Percentiles rank a stretch among this genome's conserved stretches.
phyloP scores from a whole-genome alignment of 164 flowering plant genomes.

The Umbellularia californica region DNA sequence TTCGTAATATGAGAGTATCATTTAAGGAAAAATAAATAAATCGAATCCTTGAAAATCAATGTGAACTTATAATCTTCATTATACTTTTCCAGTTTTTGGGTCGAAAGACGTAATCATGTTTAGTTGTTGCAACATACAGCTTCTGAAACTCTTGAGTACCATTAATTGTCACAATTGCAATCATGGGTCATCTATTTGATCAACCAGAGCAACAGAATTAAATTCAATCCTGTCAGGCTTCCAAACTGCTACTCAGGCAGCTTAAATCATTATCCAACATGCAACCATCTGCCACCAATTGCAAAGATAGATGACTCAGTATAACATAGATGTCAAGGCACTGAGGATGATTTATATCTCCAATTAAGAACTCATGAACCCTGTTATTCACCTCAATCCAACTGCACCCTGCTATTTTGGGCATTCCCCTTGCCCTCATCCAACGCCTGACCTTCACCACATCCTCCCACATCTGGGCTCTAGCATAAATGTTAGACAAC shows the following conservation, averaged over 20 bases:
- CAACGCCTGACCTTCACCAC: conserved; percentile 10
- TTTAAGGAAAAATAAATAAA: not conserved
- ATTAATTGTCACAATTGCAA: no score
- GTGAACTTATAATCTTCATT: no score
- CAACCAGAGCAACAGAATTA: not conserved
- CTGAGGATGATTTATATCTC: conserved; percentile 7
- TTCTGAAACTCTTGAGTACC: no score
- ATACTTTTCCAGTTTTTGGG: no score
- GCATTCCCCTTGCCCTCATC: conserved; percentile 10
- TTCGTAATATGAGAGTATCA: not conserved
- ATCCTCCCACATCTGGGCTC: conserved; percentile 11
- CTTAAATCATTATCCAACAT: not conserved
- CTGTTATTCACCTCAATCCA: conserved; percentile 6
- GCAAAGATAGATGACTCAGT: conserved; percentile 12
- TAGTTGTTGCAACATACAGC: no score
- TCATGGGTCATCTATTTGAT: no score
- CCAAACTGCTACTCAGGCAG: not conserved
- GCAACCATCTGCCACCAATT: conserved; percentile 1
- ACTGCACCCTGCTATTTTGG: conserved; percentile 16
- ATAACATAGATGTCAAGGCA: not conserved
- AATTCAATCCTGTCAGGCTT: not conserved
- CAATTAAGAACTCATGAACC: conserved; percentile 6
- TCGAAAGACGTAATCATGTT: no score
- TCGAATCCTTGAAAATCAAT: not conserved
- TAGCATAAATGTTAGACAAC: conserved; percentile 15